Evolutionary conservation across 2,329 filamentous ascomycete species (phyloP), one percentile per base, ranked within the genome.

Genomic region (Aspergillus novoparasiticus): DNA sequence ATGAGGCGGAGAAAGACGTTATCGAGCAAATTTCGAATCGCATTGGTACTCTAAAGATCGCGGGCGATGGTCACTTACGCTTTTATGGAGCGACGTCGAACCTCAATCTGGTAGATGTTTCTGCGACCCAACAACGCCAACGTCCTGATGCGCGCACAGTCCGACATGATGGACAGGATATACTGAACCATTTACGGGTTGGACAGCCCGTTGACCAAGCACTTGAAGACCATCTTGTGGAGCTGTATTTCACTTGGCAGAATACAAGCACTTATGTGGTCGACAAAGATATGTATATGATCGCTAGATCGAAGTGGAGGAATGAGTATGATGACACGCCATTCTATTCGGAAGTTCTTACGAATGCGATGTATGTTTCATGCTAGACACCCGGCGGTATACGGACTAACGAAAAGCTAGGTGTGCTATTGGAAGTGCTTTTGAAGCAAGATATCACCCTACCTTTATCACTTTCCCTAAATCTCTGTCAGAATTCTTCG

Each of bases 221-320:
- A 4, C 65, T 83, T 6, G 81, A 82, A 59, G 74, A 79, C 32
- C 82, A 83, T 67, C 74, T 84, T 1, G 72, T 81, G 6, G 74
- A 78, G 39, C 73, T 83, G 0, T 83, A 80, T 60, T 84, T 84
- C 60, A 77, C 80, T 1, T 83, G 82, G 81, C 80, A 84, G 66
- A 82, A 84, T 54, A 75, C 81, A 6, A 78, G 78, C 48, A 79
- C 80, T 53, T 79, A 82, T 53, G 76, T 82, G 1, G 79, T 83
- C 3, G 80, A 83, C 59, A 77, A 78, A 50, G 75, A 78, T 26
- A 78, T 79, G 74, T 80, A 73, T 57, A 72, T 76, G 68, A 71
- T 64, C 39, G 78, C 73, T 19, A 71, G 74, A 45, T 59, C 63
- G 6, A 76, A 75, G 53, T 79, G 76, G 76, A 72, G 75, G 26